These are phyloP conservation scores for Aeschynomene evenia DNA, from an alignment of 306 rosid genomes.

Conservation along the genomic window DNA sequence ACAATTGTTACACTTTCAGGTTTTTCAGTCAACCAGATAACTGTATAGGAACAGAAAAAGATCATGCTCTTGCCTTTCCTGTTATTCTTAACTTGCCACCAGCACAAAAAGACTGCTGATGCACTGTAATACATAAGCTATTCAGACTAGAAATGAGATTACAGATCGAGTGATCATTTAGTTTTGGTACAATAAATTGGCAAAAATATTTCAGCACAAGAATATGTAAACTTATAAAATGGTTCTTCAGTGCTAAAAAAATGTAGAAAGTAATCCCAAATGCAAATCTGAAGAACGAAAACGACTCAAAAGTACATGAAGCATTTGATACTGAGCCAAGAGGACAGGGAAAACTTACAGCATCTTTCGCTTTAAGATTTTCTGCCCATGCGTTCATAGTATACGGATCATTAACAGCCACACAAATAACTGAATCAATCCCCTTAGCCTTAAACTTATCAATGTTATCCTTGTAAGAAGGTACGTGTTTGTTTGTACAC, in stretches of 20 bases:
- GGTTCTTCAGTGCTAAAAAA: background rate
- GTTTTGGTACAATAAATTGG: slow-evolving; percentile 10
- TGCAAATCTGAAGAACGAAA: background rate
- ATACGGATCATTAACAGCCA: slow-evolving; percentile 85
- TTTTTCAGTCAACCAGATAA: background rate
- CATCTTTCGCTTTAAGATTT: slow-evolving; percentile 69
- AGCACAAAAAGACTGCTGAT: background rate
- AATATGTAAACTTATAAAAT: background rate
- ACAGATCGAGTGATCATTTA: background rate
- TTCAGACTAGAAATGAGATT: background rate
- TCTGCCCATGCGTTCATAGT: slow-evolving; percentile 85
- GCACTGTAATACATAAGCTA: background rate
- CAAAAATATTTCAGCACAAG: background rate
- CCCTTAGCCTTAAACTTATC: slow-evolving; percentile 80
- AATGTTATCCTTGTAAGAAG: slow-evolving; percentile 71
- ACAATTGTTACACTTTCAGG: background rate
- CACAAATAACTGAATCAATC: slow-evolving; percentile 80
- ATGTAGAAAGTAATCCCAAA: background rate
- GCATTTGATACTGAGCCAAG: background rate
- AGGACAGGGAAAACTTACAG: slow-evolving; percentile 53
- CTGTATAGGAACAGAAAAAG: background rate
- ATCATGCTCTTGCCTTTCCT: background rate
- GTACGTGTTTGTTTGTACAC: slow-evolving; percentile 88
- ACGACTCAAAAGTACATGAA: background rate
- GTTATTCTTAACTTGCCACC: background rate